Conservation (phyloP, 805 yeast species). For the Yarrowia alimentaria region DNA sequence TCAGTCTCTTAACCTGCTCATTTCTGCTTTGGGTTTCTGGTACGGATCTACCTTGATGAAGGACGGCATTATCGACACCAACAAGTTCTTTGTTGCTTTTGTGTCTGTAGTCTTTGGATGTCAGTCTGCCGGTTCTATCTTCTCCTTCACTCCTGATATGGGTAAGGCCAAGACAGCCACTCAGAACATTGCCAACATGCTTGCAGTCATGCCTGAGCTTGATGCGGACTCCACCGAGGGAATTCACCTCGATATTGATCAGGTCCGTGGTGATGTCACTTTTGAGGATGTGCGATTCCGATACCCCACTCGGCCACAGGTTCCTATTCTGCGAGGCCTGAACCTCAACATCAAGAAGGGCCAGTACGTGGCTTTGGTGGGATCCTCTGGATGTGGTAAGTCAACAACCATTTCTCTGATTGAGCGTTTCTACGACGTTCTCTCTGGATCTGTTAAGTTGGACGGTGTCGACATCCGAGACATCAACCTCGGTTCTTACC, state of each 20-base stretch:
- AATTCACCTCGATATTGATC: constrained; percentile 35
- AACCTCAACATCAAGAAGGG: constrained; percentile 50
- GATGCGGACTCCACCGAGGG: constrained; percentile 40
- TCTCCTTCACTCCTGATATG: constrained; percentile 46
- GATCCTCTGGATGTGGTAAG: constrained; percentile 63
- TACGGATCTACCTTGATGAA: constrained; percentile 43
- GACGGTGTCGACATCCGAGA: constrained; percentile 53
- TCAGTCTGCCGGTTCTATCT: constrained; percentile 44
- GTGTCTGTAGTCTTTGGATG: constrained; percentile 44
- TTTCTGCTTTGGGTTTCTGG: constrained; percentile 46
- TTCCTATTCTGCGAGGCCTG: constrained; percentile 52
- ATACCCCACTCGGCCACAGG: constrained; percentile 60
- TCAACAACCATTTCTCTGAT: constrained; percentile 54
- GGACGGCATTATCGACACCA: constrained; percentile 36
- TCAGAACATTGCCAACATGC: constrained; percentile 38
- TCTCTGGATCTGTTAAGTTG: constrained; percentile 49
- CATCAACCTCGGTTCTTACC: constrained; percentile 50
- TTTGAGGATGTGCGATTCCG: constrained; percentile 60
- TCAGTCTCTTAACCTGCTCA: constrained; percentile 44
- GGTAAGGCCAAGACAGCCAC: constrained; percentile 45
- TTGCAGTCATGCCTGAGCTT: constrained; percentile 38
- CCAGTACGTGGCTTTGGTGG: constrained; percentile 63
- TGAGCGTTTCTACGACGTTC: constrained; percentile 53
- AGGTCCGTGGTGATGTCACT: constrained; percentile 50
- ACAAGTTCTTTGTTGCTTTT: constrained; percentile 44